Evolutionary conservation across 345 rosid species (phyloP).

Genomic region (Salix koriyanagi): DNA sequence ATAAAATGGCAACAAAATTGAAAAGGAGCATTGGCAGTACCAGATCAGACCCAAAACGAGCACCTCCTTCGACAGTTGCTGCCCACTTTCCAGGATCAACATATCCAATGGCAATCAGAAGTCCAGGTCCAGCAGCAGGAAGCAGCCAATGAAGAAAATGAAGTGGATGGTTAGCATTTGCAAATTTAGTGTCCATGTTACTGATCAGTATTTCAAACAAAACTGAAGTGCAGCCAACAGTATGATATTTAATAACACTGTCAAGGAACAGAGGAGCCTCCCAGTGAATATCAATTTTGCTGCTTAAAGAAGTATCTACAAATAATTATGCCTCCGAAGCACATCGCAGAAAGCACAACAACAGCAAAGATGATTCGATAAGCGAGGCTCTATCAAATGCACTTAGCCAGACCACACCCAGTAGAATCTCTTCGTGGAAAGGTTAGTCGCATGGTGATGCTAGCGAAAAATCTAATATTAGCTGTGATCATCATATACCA

Average conservation of each 20-base stretch:
- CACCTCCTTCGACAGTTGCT: slow-evolving; percentile 84
- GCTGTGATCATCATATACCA: slow-evolving; percentile 22
- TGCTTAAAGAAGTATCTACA: slow-evolving; percentile 14
- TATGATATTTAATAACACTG: slow-evolving; percentile 11
- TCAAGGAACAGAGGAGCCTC: slow-evolving; percentile 25
- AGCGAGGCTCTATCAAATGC: slow-evolving; percentile 5
- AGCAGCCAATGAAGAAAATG: slow-evolving; percentile 47
- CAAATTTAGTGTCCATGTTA: slow-evolving; percentile 66
- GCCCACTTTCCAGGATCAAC: slow-evolving; percentile 98
- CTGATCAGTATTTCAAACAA: slow-evolving; percentile 1
- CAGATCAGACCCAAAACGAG: slow-evolving; percentile 77
- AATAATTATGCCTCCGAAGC: slow-evolving; percentile 10
- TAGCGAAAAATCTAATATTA: slow-evolving; percentile 5
- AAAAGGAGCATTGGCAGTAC: slow-evolving; percentile 58
- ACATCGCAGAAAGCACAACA: slow-evolving; percentile 3
- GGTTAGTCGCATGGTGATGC: slow-evolving; percentile 6
- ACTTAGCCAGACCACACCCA: slow-evolving; percentile 1
- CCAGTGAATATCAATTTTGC: slow-evolving; percentile 15
- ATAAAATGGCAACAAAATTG: slow-evolving; percentile 77
- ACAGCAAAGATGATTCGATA: neutral
- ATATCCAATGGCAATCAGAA: slow-evolving; percentile 76
- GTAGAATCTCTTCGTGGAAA: slow-evolving; percentile 11
- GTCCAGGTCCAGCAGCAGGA: slow-evolving; percentile 64
- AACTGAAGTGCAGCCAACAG: neutral
- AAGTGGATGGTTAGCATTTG: slow-evolving; percentile 32